phyloP scores from a whole-genome alignment of 805 yeast genomes.

The Metschnikowia vanudenii region DNA sequence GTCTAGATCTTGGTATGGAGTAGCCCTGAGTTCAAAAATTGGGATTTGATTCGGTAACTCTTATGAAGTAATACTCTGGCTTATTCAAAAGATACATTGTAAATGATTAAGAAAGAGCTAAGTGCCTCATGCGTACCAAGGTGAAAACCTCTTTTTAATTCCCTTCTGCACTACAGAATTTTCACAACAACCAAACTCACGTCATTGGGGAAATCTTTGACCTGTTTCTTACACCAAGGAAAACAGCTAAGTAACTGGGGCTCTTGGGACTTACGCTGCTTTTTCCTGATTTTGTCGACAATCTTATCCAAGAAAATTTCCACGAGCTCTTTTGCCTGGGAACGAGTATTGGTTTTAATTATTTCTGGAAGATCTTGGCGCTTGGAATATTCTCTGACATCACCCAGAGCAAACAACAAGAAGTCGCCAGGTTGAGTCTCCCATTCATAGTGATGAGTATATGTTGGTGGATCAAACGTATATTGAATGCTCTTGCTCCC shows the following conservation, averaged over 20 bases:
- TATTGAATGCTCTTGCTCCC: neutral
- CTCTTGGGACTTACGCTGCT: neutral
- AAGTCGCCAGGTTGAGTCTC: neutral
- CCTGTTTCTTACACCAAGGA: neutral
- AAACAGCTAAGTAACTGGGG: neutral
- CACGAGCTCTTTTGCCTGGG: neutral
- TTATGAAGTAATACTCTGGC: no score
- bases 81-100: no score
- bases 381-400: neutral
- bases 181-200: constrained; percentile 8
- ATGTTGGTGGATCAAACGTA: neutral
- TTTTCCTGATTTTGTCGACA: neutral
- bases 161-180: neutral
- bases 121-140: no score
- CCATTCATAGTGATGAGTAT: neutral
- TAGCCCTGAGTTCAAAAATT: no score
- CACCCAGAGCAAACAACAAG: constrained; percentile 5
- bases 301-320: neutral
- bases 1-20: no score
- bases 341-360: neutral
- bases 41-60: no score
- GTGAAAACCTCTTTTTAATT: no score
- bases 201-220: constrained; percentile 2
- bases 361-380: neutral
- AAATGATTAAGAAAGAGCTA: no score